phyloP scores from a whole-genome alignment of 768 basidiomycete genomes.

The Lentinula lateritia region DNA sequence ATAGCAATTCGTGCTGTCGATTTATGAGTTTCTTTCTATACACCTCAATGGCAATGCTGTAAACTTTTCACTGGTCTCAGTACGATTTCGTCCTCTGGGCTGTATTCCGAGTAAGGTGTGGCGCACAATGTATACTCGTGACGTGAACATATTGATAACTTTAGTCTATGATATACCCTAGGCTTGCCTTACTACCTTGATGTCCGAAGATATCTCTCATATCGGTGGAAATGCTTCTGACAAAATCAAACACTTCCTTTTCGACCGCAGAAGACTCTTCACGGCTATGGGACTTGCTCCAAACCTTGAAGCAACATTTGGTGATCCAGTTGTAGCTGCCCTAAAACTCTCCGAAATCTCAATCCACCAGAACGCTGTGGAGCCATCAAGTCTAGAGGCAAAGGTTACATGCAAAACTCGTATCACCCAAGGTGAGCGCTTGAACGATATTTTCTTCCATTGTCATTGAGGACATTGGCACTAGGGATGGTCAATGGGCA shows the following conservation, averaged over 20 bases:
- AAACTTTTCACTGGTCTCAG: neutral
- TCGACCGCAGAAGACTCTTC: neutral
- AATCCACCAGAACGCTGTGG: neutral
- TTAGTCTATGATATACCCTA: neutral
- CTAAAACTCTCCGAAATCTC: neutral
- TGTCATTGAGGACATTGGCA: neutral
- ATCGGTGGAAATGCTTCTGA: slow-evolving; percentile 6
- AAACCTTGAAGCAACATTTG: neutral
- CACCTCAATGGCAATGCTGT: neutral
- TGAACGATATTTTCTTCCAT: neutral
- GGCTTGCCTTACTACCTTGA: neutral
- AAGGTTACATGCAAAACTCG: neutral
- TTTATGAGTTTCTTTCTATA: neutral
- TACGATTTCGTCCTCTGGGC: neutral
- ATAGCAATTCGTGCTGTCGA: neutral
- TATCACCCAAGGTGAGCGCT: neutral
- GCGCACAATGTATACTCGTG: neutral
- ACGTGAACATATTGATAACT: neutral
- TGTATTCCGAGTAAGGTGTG: neutral
- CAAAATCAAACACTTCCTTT: slow-evolving; percentile 1
- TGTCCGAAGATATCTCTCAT: slow-evolving; percentile 1
- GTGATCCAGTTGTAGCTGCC: neutral
- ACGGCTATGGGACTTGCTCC: neutral
- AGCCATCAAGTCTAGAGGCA: slow-evolving; percentile 1
- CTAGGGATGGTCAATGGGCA: slow-evolving; percentile 28